phyloP scores from a whole-genome alignment of 805 yeast species.

The Starmerella tilneyi region DNA sequence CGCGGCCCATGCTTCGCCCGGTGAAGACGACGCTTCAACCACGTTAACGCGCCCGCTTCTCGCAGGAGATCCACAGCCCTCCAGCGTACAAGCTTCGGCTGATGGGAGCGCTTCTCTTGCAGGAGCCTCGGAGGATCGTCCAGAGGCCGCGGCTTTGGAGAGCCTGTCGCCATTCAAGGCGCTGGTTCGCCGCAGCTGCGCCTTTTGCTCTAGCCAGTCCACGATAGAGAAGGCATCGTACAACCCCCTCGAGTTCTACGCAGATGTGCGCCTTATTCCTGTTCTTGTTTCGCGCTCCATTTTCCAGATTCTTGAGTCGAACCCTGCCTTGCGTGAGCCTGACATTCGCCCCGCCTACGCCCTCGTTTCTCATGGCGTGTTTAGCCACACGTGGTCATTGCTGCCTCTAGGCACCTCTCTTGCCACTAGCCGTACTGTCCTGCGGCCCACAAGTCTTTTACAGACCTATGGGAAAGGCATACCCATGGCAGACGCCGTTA shows the following conservation, averaged over 20 bases:
- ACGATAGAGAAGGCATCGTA: not conserved
- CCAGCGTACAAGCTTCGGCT: no score
- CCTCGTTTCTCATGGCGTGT: constrained; percentile 24
- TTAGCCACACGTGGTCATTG: constrained; percentile 27
- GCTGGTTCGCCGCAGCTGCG: constrained; percentile 3
- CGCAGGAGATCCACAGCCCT: no score
- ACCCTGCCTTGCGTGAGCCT: constrained; percentile 10
- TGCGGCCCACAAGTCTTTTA: constrained; percentile 25
- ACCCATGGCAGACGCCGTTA: constrained; percentile 14
- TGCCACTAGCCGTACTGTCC: constrained; percentile 1
- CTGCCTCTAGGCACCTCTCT: constrained; percentile 14
- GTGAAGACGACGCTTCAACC: no score
- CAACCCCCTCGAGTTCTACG: constrained; percentile 14
- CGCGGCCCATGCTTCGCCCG: no score
- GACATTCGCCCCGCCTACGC: constrained; percentile 18
- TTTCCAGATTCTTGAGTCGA: constrained; percentile 21
- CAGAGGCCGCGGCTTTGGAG: not conserved
- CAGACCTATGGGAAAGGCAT: constrained; percentile 20
- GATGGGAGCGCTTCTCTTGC: no score
- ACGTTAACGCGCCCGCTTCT: no score
- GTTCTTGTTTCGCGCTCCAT: constrained; percentile 16
- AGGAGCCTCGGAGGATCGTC: not conserved
- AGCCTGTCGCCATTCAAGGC: not conserved
- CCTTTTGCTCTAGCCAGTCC: not conserved
- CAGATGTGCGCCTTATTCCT: constrained; percentile 21